Base-by-base conservation (phyloP, 768 basidiomycete genomes). In the Kwoniella mangroviensis region DNA sequence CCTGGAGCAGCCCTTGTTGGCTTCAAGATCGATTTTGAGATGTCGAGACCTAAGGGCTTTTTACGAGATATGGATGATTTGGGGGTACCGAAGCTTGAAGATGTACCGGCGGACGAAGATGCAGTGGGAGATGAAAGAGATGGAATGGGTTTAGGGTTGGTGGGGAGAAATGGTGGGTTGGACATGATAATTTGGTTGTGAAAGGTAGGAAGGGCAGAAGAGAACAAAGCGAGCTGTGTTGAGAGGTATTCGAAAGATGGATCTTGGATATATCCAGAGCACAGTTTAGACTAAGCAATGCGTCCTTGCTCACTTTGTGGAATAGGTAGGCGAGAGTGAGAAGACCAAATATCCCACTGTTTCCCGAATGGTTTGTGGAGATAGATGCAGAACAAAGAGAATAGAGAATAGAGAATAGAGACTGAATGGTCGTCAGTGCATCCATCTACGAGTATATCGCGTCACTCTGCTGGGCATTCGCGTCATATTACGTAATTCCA, bases 11-110 rank as follows among this genome's bases (percentile, higher is more conserved):
- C 64, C 21, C 82, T 67, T 15, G 79, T 73, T 0, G 83, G 74
- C 63, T 79, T 76, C n/a, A 66, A 28, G 62, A 81, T 79, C 12
- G 82, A 79, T 40, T 67, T 63, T 0, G 75, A 75, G 67, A 84
- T 82, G 58, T 77, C 76, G 4, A 84, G 72, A 7, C 82, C 83
- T 12, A 63, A 55, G 2, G 83, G 83, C 56, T 82, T 83, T 72
- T 83, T 84, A 2, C 74, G 67, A 3, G 76, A 76, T 42, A 84
- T 69, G 2, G 75, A 65, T 3, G 79, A 80, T 59, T 78, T 79
- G 60, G 74, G 66, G 7, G 55, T 65, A n/a, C 58, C 64, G 60
- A 78, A 75, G 3, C 72, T 56, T 15, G 69, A 70, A 3, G 71
- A 62, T 0, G 67, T 51, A 15, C 49, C 52, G 9, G 67, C 63